Base-by-base conservation (phyloP, 139 green algal species). In the Picochlorum sp. region DNA sequence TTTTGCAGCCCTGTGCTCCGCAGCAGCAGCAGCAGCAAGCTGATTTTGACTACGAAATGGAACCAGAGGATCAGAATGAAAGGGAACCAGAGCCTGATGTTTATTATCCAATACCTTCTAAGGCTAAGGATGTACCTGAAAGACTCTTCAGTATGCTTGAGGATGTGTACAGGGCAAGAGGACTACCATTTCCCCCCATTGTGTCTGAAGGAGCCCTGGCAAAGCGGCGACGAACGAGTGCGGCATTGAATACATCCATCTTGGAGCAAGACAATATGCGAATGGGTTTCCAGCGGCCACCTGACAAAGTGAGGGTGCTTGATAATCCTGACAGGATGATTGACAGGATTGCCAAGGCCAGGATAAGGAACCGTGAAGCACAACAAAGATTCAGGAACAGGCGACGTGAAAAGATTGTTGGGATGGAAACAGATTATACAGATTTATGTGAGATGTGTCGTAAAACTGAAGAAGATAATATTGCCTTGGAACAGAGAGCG, bases 61-160 rank as follows among this genome's bases (percentile, higher is more conserved):
- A 57, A 26, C 23, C 9, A 11, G 50, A 14, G 8, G 0, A 57
- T 26, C 23, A 26, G 50, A 49, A 26, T 49, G 23, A 57, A 57
- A 57, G 9, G 10, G 23, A 26, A 11, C 50, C 23, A 49, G 23
- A 26, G 9, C 23, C 50, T 26, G 10, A 49, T 58, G 50, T 49
- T 49, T 49, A 58, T 11, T 49, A 26, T 49, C 23, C 23, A 58
- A 26, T 49, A 58, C 23, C 50, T 58, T 58, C 23, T 26, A 26
- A 58, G 23, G 50, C 23, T 58, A 4, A 26, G 8, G 34, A 41
- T 41, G 34, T 41, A 41, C 34, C 34, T 41, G 34, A 41, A 41
- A 41, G 34, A 41, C 8, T 41, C 6, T 41, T 11, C 8, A 41
- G 34, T 13, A 41, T 41, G 6, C 34, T 41, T 41, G 34, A 41